phyloP scores from a whole-genome alignment of 1,284 basidiomycete species.

The Cryptococcus maquisensis region DNA sequence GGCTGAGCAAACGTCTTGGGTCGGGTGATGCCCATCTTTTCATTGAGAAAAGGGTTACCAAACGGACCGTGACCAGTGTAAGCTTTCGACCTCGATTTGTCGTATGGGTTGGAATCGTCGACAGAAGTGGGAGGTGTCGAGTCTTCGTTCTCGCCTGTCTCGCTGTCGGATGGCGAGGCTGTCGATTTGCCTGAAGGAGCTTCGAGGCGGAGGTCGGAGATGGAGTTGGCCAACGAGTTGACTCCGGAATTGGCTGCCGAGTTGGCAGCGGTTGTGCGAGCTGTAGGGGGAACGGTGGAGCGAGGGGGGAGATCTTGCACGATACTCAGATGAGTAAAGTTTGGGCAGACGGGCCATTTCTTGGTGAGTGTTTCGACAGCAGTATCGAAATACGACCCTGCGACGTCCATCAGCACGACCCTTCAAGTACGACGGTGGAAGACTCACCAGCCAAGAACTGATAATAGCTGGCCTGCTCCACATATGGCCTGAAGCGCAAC shows the following conservation, averaged over 20 bases:
- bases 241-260: constrained; percentile 13
- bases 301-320: constrained; percentile 48
- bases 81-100: constrained; percentile 24
- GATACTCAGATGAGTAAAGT: constrained; percentile 45
- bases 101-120: constrained; percentile 17
- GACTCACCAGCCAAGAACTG: constrained; percentile 46
- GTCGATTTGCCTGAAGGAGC: not conserved
- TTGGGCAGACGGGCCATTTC: constrained; percentile 37
- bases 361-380: constrained; percentile 45
- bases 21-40: constrained; percentile 31
- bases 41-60: constrained; percentile 37
- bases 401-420: not conserved
- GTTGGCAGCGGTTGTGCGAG: constrained; percentile 15
- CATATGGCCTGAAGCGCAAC: constrained; percentile 48
- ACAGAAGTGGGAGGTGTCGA: constrained; percentile 36
- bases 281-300: constrained; percentile 37
- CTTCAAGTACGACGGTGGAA: not conserved
- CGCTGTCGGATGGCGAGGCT: constrained; percentile 12
- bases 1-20: constrained; percentile 50
- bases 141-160: constrained; percentile 17
- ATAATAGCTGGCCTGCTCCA: constrained; percentile 48
- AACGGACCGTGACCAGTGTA: constrained; percentile 49
- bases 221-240: constrained; percentile 17
- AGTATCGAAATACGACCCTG: constrained; percentile 50
- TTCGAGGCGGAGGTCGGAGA: constrained; percentile 18